phyloP scores from a whole-genome alignment of 2,329 filamentous ascomycete species.

The Pezicula rhizophila region DNA sequence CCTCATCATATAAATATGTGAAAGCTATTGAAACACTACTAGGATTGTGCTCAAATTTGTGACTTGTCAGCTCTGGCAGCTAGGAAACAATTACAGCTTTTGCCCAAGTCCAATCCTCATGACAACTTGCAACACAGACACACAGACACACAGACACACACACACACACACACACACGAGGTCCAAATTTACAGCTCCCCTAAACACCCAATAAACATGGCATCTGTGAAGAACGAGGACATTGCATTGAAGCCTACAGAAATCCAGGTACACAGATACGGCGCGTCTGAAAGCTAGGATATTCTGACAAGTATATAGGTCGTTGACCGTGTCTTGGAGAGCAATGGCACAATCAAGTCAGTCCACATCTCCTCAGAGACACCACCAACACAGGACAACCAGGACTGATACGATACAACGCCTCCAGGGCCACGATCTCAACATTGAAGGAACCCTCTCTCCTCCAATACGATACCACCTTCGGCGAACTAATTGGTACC shows the following conservation, averaged over 20 bases:
- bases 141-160: no score
- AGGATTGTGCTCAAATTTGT: no score
- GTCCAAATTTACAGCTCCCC: no score
- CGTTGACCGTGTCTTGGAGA: conserved; percentile 17
- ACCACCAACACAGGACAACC: not conserved
- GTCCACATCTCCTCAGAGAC: not conserved
- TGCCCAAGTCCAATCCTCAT: not conserved
- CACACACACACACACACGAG: no score
- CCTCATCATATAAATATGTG: no score
- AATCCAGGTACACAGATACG: not conserved
- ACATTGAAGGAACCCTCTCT: conserved; percentile 27
- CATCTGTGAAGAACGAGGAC: not conserved
- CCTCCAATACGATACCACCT: conserved; percentile 31
- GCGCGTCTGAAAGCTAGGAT: not conserved
- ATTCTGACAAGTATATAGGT: conserved; percentile 9
- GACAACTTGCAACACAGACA: no score
- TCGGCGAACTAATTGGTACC: conserved; percentile 29
- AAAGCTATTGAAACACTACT: no score
- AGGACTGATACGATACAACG: conserved; percentile 5
- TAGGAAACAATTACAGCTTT: no score
- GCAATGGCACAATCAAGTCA: conserved; percentile 18
- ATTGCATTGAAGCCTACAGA: not conserved
- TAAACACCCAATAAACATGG: not conserved
- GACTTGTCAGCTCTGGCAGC: no score
- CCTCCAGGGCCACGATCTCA: conserved; percentile 11